Evolutionary conservation across 2,329 filamentous ascomycete species (phyloP).

Genomic region (Ambrosiella cleistominuta): DNA sequence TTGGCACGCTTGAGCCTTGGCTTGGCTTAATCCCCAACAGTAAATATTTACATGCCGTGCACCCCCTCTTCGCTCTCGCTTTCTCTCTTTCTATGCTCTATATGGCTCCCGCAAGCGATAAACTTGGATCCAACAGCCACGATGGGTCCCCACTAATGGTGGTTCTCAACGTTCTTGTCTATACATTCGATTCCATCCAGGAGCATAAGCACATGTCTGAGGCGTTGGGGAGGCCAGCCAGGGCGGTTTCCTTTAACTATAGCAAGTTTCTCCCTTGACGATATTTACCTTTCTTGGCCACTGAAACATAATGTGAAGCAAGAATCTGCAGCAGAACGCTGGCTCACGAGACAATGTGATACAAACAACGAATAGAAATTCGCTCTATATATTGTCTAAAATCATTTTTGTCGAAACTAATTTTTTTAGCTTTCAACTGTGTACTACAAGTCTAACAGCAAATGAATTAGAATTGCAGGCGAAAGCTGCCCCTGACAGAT

Average conservation of each 20-base stretch:
- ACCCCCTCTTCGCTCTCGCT: too few relatives aligned
- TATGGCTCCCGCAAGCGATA: too few relatives aligned
- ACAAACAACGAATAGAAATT: neutral
- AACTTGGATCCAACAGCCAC: neutral
- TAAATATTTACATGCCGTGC: neutral
- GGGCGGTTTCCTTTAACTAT: neutral
- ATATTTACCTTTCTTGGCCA: neutral
- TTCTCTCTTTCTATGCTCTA: neutral
- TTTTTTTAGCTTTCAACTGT: neutral
- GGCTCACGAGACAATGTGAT: constrained; percentile 8
- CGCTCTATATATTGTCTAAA: neutral
- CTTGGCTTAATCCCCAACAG: neutral
- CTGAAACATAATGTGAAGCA: constrained; percentile 12
- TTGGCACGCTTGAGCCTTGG: neutral
- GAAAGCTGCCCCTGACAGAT: too few relatives aligned
- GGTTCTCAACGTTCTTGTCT: neutral
- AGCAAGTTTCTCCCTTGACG: neutral
- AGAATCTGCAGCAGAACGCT: constrained; percentile 8
- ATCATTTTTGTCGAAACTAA: neutral
- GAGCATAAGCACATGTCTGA: neutral
- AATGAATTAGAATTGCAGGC: neutral
- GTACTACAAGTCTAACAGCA: neutral
- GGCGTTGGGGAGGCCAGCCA: neutral
- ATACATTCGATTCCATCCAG: neutral
- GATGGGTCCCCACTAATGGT: neutral